phyloP scores from a whole-genome alignment of 116 monocot species.

The Trichopus zeylanicus region DNA sequence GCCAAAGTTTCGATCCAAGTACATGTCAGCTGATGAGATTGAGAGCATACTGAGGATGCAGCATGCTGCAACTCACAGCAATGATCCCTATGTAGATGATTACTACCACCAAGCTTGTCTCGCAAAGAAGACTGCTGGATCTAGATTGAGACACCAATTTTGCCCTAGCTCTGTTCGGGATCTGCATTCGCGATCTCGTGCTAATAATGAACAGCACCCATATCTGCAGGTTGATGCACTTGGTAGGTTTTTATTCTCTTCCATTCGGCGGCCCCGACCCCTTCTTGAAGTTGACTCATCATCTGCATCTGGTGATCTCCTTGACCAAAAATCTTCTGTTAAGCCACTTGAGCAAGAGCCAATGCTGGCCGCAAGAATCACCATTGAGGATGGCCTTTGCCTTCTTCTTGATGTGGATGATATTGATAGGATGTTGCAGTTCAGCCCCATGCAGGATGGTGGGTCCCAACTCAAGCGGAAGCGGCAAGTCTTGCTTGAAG shows the following conservation, averaged over 20 bases:
- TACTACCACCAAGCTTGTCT: slow-evolving; percentile 96
- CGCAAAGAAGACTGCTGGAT: slow-evolving; percentile 38
- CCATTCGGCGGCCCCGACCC: slow-evolving; percentile 62
- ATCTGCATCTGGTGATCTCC: slow-evolving; percentile 12
- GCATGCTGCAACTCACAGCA: slow-evolving; percentile 65
- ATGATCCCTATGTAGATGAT: slow-evolving; percentile 78
- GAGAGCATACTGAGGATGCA: slow-evolving; percentile 81
- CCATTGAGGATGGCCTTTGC: slow-evolving; percentile 77
- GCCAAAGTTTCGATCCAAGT: slow-evolving; percentile 60
- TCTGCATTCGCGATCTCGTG: slow-evolving; percentile 34
- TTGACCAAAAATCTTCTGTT: slow-evolving; percentile 41
- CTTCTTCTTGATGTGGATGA: slow-evolving; percentile 93
- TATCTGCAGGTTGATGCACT: slow-evolving; percentile 64
- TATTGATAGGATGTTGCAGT: slow-evolving; percentile 69
- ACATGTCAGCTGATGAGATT: slow-evolving; percentile 91
- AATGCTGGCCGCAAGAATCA: slow-evolving; percentile 78
- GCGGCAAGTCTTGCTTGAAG: slow-evolving; percentile 66
- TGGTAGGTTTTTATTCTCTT: slow-evolving; percentile 68
- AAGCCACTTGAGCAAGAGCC: slow-evolving; percentile 85
- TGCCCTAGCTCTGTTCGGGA: slow-evolving; percentile 48
- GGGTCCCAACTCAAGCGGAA: slow-evolving; percentile 57
- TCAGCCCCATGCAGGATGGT: slow-evolving; percentile 57
- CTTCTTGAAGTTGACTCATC: slow-evolving; percentile 67
- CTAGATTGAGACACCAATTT: slow-evolving; percentile 54
- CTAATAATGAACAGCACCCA: slow-evolving; percentile 48